Percentiles rank a stretch among this genome's conserved stretches.
Evolutionary conservation across 306 rosid genomes (phyloP).

Genomic region (Crotalaria pallida): DNA sequence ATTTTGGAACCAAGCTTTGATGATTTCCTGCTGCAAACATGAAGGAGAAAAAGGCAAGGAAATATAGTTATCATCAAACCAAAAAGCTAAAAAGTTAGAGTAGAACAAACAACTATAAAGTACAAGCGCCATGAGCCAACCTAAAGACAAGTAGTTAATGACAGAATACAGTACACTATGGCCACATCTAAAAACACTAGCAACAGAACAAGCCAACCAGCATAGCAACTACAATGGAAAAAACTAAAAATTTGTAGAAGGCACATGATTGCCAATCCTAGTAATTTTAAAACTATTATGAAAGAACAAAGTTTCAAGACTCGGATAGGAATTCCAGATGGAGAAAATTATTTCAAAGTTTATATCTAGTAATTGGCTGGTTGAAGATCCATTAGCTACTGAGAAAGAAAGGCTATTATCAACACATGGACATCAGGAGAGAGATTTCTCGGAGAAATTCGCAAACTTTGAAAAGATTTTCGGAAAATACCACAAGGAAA

Average conservation of each 20-base stretch:
- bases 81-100: background rate
- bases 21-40: slow-evolving; percentile 51
- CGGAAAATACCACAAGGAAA: too few relatives aligned
- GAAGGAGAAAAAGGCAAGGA: background rate
- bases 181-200: background rate
- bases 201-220: background rate
- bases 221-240: background rate
- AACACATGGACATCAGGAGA: slow-evolving; percentile 87
- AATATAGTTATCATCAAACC: background rate
- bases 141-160: background rate
- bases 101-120: background rate
- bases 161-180: background rate
- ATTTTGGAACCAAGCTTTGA: slow-evolving; percentile 49
- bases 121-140: background rate
- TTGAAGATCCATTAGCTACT: slow-evolving; percentile 80
- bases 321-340: slow-evolving; percentile 53
- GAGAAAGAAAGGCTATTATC: slow-evolving; percentile 73
- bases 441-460: slow-evolving; percentile 62
- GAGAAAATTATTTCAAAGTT: slow-evolving; percentile 64
- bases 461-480: slow-evolving; percentile 73
- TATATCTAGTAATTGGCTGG: slow-evolving; percentile 66
- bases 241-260: background rate
- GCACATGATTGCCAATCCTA: background rate
- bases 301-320: too few relatives aligned
- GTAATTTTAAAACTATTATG: background rate